Base-by-base conservation (phyloP, 805 yeast species). In the Myxozyma udenii region DNA sequence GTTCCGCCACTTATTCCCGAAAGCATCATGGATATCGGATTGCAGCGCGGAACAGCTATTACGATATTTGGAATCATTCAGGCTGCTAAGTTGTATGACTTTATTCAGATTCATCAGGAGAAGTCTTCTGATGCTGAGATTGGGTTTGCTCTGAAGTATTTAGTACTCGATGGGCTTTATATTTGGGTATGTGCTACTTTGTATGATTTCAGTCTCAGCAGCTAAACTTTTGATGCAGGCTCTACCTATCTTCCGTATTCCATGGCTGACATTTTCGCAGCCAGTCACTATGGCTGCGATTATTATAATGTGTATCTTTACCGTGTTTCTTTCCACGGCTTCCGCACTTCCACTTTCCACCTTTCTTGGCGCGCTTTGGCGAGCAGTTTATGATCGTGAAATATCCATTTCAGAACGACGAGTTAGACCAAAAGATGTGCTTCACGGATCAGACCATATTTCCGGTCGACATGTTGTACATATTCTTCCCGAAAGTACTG, bases 401-500 rank as follows among this genome's bases (percentile, higher is more conserved):
- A 41, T 68, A 19, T 56, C 74, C 0, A 48, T 71, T 4, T 58
- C 71, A 0, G 75, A 71, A 7, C 46, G 53, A 21, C 60, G 64
- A 24, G 66, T 68, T 24, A 58, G 64, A 40, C 46, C 62, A 9
- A 48, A 66, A 38, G 65, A 68, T 16, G 62, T 68, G 36, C 65
- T 68, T 11, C 71, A 71, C 44, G 65, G 68, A 19, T 61, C 78
- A 6, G 45, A 56, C 1, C 95, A 89, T 66, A 85, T 90, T 66
- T 84, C 80, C 62, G 98, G 98, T 40, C 81, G 81, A 39, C 86
- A 87, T 63, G 85, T 90, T 0, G 84, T 93, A 55, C 85, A 90
- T 63, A 85, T 86, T 55, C 72, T 93, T 32, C 98, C 98, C 0
- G 97, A 91, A 68, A 85, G 95, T 40, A 84, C 95, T 0, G 96